Evolutionary conservation across 2,329 filamentous ascomycete genomes (phyloP).

Genomic region (Penicillium sp.): DNA sequence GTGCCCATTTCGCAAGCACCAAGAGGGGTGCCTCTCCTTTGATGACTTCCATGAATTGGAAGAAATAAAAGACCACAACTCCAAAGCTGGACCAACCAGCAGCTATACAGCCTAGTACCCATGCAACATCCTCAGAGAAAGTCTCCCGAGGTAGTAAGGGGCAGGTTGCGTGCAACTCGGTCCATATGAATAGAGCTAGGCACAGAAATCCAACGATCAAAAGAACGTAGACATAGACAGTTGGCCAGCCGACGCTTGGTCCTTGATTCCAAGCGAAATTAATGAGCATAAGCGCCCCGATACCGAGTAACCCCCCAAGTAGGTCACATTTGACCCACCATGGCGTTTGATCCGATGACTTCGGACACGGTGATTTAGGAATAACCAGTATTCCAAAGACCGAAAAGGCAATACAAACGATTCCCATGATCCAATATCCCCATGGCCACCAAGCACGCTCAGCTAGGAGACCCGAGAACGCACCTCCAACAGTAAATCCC

Average conservation of each 20-base stretch:
- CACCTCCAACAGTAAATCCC: constrained; percentile 43
- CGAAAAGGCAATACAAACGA: constrained; percentile 42
- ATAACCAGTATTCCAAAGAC: constrained; percentile 30
- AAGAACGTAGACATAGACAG: constrained; percentile 52
- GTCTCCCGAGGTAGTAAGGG: constrained; percentile 58
- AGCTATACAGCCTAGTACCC: constrained; percentile 56
- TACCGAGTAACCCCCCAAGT: constrained; percentile 41
- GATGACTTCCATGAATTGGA: constrained; percentile 49
- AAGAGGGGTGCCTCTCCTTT: constrained; percentile 31
- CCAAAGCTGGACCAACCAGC: constrained; percentile 58
- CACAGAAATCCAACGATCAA: constrained; percentile 58
- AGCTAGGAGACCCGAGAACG: constrained; percentile 41
- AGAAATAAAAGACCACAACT: constrained; percentile 54
- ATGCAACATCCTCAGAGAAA: constrained; percentile 50
- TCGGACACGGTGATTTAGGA: neutral
- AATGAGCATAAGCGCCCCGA: constrained; percentile 56
- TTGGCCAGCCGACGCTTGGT: constrained; percentile 56
- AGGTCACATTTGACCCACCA: constrained; percentile 12
- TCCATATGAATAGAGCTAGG: constrained; percentile 53
- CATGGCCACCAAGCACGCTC: constrained; percentile 52
- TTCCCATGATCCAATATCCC: constrained; percentile 48
- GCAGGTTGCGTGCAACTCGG: constrained; percentile 46
- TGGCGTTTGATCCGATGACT: neutral
- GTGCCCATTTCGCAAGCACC: constrained; percentile 28
- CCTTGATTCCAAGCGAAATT: constrained; percentile 67